Percentiles rank a stretch among this genome's conserved stretches.
Conservation (phyloP, 169 alveolate species). For the Eimeria necatrix region DNA sequence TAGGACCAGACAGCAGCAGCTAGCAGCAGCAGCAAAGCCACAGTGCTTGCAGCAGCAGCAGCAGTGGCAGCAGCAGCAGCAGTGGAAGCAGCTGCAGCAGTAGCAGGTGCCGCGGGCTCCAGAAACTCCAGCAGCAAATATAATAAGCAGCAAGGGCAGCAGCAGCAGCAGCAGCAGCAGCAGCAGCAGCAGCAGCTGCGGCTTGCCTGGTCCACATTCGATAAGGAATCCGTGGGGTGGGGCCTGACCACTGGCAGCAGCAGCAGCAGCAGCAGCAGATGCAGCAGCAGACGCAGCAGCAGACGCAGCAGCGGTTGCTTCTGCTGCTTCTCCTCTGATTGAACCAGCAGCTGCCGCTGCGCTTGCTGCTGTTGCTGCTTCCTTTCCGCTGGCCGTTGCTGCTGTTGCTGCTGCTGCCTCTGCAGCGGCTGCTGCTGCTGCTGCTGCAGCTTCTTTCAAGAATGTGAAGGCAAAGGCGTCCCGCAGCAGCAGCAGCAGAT, state of each 20-base stretch:
- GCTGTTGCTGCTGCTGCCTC: not conserved
- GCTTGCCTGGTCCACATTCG: constrained; percentile 68
- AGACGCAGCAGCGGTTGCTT: not conserved
- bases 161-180: constrained; percentile 1
- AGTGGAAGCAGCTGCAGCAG: not conserved
- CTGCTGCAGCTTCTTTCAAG: constrained; percentile 60
- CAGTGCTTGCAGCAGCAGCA: not conserved
- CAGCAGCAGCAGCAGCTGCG: constrained; percentile 47
- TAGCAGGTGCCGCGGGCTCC: not conserved
- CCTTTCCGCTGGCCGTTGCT: not conserved
- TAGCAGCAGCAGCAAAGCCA: not conserved
- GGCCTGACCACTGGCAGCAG: not conserved
- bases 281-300: constrained; percentile 1
- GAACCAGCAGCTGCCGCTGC: not conserved
- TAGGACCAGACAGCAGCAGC: not conserved
- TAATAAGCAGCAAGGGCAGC: not conserved
- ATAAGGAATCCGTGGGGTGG: constrained; percentile 62
- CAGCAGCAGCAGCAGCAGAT: constrained; percentile 58
- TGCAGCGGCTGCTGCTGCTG: constrained; percentile 60
- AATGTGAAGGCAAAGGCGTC: constrained; percentile 64
- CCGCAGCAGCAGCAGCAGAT: constrained; percentile 52
- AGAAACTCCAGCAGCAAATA: not conserved
- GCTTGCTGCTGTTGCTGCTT: not conserved
- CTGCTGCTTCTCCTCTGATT: not conserved
- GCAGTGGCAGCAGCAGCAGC: not conserved